Evolutionary conservation across 257 asterid genomes (phyloP).

Genomic region (Nicotiana otophora): DNA sequence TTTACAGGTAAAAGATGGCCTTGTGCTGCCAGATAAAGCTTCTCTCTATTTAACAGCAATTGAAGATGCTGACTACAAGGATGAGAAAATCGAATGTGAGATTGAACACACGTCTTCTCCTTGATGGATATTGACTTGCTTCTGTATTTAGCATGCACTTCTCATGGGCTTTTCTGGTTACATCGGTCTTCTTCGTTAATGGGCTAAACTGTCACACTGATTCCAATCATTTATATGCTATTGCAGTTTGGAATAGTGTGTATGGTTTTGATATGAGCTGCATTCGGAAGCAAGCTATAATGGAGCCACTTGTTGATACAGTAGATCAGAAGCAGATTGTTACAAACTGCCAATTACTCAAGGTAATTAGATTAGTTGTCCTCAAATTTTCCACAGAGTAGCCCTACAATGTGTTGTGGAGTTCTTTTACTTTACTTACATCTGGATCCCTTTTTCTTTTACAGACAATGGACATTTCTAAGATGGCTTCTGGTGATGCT

Average conservation of each 20-base stretch:
- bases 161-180: neutral
- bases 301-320: slow-evolving; percentile 89
- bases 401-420: neutral
- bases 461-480: slow-evolving; percentile 93
- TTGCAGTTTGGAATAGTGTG: slow-evolving; percentile 76
- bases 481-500: slow-evolving; percentile 79
- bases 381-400: neutral
- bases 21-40: slow-evolving; percentile 85
- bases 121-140: slow-evolving; percentile 12
- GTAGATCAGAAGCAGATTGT: slow-evolving; percentile 90
- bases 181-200: neutral
- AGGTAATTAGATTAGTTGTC: slow-evolving; percentile 36
- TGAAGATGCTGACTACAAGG: slow-evolving; percentile 97
- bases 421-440: neutral
- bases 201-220: neutral
- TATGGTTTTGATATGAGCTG: slow-evolving; percentile 98
- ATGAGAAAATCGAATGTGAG: slow-evolving; percentile 93
- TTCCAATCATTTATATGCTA: neutral
- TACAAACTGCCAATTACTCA: slow-evolving; percentile 72
- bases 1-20: slow-evolving; percentile 61
- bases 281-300: slow-evolving; percentile 76
- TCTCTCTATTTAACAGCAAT: slow-evolving; percentile 79
- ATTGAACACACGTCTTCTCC: slow-evolving; percentile 16
- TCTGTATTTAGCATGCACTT: neutral
- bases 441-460: neutral